Conservation (phyloP, 306 rosid genomes). For the Vachellia collinsii region DNA sequence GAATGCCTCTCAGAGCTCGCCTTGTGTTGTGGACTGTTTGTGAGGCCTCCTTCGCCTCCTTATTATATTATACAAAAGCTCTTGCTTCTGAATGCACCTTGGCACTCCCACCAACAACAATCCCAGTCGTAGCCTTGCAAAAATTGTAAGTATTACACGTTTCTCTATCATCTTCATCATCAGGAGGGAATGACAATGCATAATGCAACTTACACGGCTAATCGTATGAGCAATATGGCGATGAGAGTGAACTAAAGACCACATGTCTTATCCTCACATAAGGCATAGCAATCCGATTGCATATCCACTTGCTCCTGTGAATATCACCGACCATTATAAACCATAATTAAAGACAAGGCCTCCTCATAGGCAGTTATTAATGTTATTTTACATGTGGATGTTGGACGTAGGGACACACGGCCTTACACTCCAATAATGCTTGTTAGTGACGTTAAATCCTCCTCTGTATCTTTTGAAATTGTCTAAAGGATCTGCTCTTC, state of each 20-base stretch:
- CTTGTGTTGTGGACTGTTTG: conserved; percentile 61
- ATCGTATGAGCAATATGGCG: conserved; percentile 47
- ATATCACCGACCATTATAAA: conserved; percentile 60
- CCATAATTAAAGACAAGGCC: conserved; percentile 9
- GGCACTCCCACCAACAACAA: conserved; percentile 59
- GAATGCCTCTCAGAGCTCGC: conserved; percentile 48
- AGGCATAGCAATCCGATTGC: conserved; percentile 67
- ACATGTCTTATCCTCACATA: conserved; percentile 43
- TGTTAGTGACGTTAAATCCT: conserved; percentile 69
- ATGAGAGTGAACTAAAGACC: conserved; percentile 43
- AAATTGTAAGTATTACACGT: neutral
- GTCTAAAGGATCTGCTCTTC: conserved; percentile 68
- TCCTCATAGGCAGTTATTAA: neutral
- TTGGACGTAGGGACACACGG: conserved; percentile 20
- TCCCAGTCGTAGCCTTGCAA: conserved; percentile 60
- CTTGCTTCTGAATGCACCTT: conserved; percentile 57
- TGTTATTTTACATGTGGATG: neutral
- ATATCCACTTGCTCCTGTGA: conserved; percentile 75
- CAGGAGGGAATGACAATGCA: neutral
- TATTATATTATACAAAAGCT: conserved; percentile 52
- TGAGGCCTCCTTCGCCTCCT: conserved; percentile 69
- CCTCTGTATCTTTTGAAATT: conserved; percentile 66
- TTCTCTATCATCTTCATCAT: neutral
- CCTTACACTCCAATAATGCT: conserved; percentile 82
- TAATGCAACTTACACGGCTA: conserved; percentile 59